Conservation (phyloP, 164 flowering plant genomes). For the Chimonanthus salicifolius region DNA sequence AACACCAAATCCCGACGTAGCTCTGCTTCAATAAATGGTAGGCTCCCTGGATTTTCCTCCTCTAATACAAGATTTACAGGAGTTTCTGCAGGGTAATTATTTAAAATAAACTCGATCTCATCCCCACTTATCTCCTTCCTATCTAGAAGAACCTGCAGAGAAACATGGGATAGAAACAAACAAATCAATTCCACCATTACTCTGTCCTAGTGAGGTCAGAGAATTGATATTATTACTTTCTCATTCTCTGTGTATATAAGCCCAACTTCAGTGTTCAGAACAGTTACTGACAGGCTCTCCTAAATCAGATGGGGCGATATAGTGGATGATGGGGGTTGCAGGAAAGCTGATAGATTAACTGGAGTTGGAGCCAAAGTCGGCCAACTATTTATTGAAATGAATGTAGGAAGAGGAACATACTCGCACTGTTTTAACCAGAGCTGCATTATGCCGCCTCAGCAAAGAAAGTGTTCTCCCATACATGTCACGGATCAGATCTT, state of each 20-base stretch:
- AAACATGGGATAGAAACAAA: background rate
- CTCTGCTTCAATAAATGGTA: conserved; percentile 40
- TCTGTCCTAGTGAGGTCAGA: background rate
- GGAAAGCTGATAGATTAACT: background rate
- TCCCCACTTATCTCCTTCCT: conserved; percentile 76
- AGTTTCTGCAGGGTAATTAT: conserved; percentile 70
- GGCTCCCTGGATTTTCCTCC: conserved; percentile 79
- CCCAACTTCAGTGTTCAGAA: background rate
- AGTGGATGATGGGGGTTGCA: background rate
- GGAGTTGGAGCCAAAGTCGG: no score
- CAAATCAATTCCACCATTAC: background rate
- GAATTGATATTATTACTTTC: background rate
- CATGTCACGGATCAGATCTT: conserved; percentile 50
- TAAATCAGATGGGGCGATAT: background rate
- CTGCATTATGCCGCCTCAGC: conserved; percentile 65
- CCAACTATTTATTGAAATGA: no score
- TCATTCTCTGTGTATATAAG: background rate
- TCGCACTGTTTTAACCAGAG: conserved; percentile 80
- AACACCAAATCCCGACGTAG: conserved; percentile 32
- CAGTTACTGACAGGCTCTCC: background rate
- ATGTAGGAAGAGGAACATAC: conserved; percentile 24
- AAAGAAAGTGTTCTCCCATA: conserved; percentile 51
- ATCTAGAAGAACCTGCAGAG: conserved; percentile 67
- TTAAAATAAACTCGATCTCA: conserved; percentile 61
- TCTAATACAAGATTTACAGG: conserved; percentile 53